These are phyloP conservation scores for Fraxinus velutina DNA, from an alignment of 305 asterid species.

Conservation along the genomic window DNA sequence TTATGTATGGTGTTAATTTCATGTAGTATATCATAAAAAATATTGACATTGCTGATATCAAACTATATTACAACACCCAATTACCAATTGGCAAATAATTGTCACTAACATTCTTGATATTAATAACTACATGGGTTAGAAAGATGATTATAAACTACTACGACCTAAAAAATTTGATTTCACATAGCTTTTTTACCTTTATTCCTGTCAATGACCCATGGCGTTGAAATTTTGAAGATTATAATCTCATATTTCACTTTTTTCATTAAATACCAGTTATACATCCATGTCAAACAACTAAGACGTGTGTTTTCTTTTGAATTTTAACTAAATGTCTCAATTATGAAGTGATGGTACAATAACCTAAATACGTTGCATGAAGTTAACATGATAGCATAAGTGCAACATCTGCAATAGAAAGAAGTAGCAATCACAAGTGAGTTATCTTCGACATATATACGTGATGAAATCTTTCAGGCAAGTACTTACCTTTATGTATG, in stretches of 20 bases:
- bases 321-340: not conserved
- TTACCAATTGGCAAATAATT: not conserved
- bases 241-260: not conserved
- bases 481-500: conserved; percentile 51
- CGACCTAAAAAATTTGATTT: not conserved
- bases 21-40: not conserved
- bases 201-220: not conserved
- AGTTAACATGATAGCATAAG: conserved; percentile 3
- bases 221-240: not conserved
- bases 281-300: not conserved
- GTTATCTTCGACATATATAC: conserved; percentile 2
- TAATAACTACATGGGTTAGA: not conserved
- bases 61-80: not conserved
- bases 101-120: not conserved
- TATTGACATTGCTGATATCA: not conserved
- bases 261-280: not conserved
- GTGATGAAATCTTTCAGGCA: not conserved
- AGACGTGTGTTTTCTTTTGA: not conserved
- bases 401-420: not conserved
- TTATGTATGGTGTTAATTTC: not conserved
- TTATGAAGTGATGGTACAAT: not conserved
- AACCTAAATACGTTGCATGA: not conserved
- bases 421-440: not conserved
- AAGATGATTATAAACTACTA: not conserved
- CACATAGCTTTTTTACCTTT: not conserved